Conservation (phyloP, 2,329 filamentous ascomycete genomes). For the Ophiognomonia clavigignenti-juglandacearum region DNA sequence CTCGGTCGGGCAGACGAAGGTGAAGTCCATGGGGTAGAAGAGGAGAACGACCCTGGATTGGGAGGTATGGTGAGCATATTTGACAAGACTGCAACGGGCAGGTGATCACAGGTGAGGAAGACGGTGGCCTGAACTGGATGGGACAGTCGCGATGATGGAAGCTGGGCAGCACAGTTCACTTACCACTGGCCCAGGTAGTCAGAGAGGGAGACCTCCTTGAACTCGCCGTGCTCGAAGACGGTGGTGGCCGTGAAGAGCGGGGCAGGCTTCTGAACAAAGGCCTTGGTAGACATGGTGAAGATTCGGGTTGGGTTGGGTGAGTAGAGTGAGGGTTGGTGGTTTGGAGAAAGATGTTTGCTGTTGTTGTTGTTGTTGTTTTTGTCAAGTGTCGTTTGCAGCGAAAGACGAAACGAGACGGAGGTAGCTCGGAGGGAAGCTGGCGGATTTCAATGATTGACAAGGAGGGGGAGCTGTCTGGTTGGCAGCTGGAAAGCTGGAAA, state of each 20-base stretch:
- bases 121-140: neutral
- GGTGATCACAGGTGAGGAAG: too few relatives aligned
- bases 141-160: neutral
- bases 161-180: constrained; percentile 9
- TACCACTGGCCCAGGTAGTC: constrained; percentile 45
- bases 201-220: constrained; percentile 40
- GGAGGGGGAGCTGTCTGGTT: too few relatives aligned
- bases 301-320: too few relatives aligned
- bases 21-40: constrained; percentile 66
- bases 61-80: constrained; percentile 7
- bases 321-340: too few relatives aligned
- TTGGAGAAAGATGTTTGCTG: too few relatives aligned
- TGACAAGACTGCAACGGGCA: too few relatives aligned
- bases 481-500: too few relatives aligned
- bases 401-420: neutral
- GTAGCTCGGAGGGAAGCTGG: neutral
- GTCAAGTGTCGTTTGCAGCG: neutral
- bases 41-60: constrained; percentile 53
- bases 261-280: constrained; percentile 44
- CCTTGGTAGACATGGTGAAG: constrained; percentile 36
- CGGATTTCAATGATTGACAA: too few relatives aligned
- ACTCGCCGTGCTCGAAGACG: constrained; percentile 43
- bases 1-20: constrained; percentile 63
- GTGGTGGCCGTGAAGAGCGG: constrained; percentile 45
- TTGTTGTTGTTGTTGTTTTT: too few relatives aligned